Conservation (phyloP, 345 rosid genomes). For the Eucalyptus camaldulensis region DNA sequence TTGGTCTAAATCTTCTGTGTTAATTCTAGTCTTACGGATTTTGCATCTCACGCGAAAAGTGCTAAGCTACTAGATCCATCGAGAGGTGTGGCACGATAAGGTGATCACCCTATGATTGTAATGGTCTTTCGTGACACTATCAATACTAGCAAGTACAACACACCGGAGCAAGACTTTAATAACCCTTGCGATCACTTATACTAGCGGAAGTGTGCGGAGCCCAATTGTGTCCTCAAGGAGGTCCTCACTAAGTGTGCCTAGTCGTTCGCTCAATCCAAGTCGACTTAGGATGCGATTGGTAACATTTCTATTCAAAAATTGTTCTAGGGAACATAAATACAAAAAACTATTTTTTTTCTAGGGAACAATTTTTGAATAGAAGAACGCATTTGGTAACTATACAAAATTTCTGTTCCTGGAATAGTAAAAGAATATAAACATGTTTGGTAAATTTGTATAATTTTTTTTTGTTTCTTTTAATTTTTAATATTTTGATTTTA, state of each 20-base stretch:
- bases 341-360: no score
- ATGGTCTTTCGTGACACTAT: not conserved
- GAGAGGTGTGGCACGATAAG: not conserved
- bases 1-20: not conserved
- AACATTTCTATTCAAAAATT: no score
- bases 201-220: not conserved
- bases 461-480: no score
- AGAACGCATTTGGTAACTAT: no score
- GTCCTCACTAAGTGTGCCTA: not conserved
- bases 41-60: accelerated
- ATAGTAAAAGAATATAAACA: no score
- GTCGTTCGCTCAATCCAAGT: not conserved
- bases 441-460: no score
- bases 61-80: not conserved
- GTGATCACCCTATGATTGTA: not conserved
- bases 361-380: no score
- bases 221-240: not conserved
- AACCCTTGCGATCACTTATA: not conserved
- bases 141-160: not conserved
- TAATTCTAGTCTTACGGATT: not conserved
- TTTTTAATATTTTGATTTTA: no score
- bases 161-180: not conserved
- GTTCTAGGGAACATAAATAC: no score
- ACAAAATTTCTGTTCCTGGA: no score
- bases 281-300: not conserved